Base-by-base conservation (phyloP, 306 rosid genomes). In the Trifolium pratense region DNA sequence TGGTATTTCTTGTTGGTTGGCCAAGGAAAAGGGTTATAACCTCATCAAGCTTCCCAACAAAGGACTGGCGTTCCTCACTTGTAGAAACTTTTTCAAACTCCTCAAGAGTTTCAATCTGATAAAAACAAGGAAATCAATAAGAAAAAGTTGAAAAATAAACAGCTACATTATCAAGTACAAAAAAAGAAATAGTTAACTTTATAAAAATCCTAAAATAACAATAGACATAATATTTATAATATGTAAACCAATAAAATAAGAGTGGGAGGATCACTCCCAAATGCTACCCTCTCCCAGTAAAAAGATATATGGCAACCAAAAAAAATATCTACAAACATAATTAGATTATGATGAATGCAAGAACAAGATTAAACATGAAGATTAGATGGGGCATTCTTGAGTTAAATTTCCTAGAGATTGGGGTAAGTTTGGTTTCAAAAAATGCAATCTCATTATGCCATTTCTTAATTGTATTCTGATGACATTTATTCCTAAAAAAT, bases 1-100 rank as follows among this genome's bases (percentile, higher is more conserved):
- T 21, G 39, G 36, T 39, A 70, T 16, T 53, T 61, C 12, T 43
- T 75, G 29, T 25, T 1, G n/a, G 39, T 72, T 46, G 13, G 73
- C 71, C 39, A 70, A 73, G 79, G 72, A 76, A 73, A 68, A 73
- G 80, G 52, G 60, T 63, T 45, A 70, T 59, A 59, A 93, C 99
- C 99, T 89, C 87, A 79, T 94, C 95, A 53, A 94, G 99, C 87
- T 91, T 91, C 86, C 83, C 93, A 75, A 70, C 83, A 74, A 89
- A 89, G 61, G 89, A 81, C 80, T 83, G 84, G 16, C 95, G 96
- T 73, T 91, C 97, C 75, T 91, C 89, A 17, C 75, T 75, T 9
- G 96, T 88, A 73, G 95, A 89, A 78, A 91, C 77, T 79, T 83
- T 86, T 68, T 84, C 90, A 58, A 86, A 72, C 55, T 89, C 92